Evolutionary conservation across 2,329 filamentous ascomycete species (phyloP).

Genomic region (Dissoconium aciculare): DNA sequence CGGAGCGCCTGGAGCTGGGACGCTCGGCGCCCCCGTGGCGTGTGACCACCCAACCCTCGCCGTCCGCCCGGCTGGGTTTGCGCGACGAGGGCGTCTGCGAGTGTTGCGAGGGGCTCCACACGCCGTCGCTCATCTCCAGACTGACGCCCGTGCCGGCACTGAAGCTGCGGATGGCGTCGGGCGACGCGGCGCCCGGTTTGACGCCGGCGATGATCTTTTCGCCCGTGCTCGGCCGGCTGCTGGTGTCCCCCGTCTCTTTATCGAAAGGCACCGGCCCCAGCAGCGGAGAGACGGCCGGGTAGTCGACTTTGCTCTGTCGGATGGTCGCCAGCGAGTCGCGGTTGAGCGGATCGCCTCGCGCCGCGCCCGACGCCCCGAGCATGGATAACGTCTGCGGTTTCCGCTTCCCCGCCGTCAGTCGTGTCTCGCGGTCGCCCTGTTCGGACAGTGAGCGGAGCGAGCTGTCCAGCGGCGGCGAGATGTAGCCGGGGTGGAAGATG

Average conservation of each 20-base stretch:
- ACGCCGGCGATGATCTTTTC: conserved; percentile 15
- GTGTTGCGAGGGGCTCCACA: conserved; percentile 8
- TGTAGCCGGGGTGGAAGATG: conserved; percentile 63
- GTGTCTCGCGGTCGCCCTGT: neutral
- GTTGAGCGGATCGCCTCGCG: neutral
- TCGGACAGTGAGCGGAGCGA: conserved; percentile 1
- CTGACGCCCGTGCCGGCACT: conserved; percentile 14
- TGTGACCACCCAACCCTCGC: conserved; percentile 6
- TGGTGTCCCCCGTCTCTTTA: conserved; percentile 4
- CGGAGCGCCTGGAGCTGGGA: conserved; percentile 13
- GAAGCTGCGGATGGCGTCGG: conserved; percentile 15
- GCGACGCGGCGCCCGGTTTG: neutral
- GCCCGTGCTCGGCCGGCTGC: conserved; percentile 20
- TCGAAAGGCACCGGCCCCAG: neutral
- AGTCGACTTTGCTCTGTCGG: neutral
- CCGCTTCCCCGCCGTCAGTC: neutral
- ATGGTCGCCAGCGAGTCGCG: neutral
- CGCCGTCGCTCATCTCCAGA: conserved; percentile 14
- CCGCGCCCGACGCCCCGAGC: neutral
- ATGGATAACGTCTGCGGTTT: neutral
- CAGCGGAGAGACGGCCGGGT: conserved; percentile 13
- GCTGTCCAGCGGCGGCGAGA: conserved; percentile 51
- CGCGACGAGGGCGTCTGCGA: neutral
- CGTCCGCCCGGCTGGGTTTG: neutral
- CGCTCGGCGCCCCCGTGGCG: conserved; percentile 9